Evolutionary conservation across 768 basidiomycete genomes (phyloP), one percentile per base, ranked within the genome.

Genomic region (Kwoniella europaea): DNA sequence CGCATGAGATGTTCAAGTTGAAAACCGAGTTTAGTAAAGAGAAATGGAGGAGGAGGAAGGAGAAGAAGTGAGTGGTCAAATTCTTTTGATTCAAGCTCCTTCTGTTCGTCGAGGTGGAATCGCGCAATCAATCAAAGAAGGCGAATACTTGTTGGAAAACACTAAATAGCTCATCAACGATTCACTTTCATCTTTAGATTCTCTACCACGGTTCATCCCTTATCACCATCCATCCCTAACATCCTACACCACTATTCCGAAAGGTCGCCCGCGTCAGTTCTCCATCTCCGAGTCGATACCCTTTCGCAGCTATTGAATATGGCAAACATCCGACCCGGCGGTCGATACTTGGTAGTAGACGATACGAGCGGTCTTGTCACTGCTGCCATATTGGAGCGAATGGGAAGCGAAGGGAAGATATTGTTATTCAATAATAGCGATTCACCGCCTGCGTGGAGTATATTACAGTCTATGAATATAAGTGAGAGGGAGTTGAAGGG

Each of bases 1-100:
- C 90, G 77, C 96, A 98, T 78, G 90, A 92, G 41, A 92, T 92
- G 76, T 99, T 92, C 82, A 89, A 90, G 12, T 86, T 98, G 60
- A 98, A 98, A 84, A 98, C 95, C 1, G 97, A 96, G 83, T 98
- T 95, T 84, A 94, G 92, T 84, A 98, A 99, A 84, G 95, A 98
- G 79, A 99, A 99, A 82, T 99, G 98, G 84, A 91, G 89, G 82
- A 96, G 95, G 83, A 88, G 93, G 50, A 99, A 99, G 83, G 93
- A 95, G 85, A 94, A 92, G 67, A 99, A 98, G 95, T 96, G 79
- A 74, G 90, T 52, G 41, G 12, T 29, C 2, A 15, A 50, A 20
- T 50, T 63, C 42, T 9, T 24, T 10, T 46, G 24, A 2, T 12
- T 50, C 27, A 4, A 27, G 27, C 27, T 27, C 2, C 27, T 27